Evolutionary conservation across 371 early-diverging fungal genomes (phyloP).

Genomic region (Mucor piriformis): DNA sequence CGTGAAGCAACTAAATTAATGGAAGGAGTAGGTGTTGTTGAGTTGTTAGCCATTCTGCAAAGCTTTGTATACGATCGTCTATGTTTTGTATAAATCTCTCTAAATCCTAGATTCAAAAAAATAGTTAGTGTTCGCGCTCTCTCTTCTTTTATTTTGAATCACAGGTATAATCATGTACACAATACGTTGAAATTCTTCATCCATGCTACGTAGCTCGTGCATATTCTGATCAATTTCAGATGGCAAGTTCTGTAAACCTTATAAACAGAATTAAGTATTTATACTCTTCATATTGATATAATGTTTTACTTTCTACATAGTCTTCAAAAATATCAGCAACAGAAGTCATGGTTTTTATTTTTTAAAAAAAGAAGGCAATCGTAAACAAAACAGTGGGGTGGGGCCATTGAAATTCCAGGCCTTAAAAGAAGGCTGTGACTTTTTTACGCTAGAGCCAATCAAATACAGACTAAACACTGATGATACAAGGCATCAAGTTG

Average conservation of each 20-base stretch:
- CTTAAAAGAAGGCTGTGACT: too few relatives aligned
- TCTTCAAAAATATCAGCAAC: conserved; percentile 56
- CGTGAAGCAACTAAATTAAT: conserved; percentile 29
- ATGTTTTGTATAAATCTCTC: conserved; percentile 30
- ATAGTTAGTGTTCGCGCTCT: neutral
- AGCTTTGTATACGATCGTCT: conserved; percentile 22
- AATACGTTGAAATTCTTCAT: conserved; percentile 52
- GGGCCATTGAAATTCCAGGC: too few relatives aligned
- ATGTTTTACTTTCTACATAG: conserved; percentile 50
- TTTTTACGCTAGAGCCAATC: too few relatives aligned
- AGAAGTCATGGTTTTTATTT: conserved; percentile 15
- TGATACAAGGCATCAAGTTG: too few relatives aligned
- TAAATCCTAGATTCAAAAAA: conserved; percentile 9
- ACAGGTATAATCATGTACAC: conserved; percentile 7
- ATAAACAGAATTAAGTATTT: neutral
- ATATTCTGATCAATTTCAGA: conserved; percentile 58
- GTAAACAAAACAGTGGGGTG: too few relatives aligned
- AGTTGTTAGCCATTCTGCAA: conserved; percentile 5
- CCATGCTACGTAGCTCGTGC: conserved; percentile 57
- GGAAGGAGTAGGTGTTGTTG: conserved; percentile 6
- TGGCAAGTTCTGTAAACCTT: conserved; percentile 54
- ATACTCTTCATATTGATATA: neutral
- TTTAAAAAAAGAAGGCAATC: too few relatives aligned
- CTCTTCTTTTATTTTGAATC: neutral
- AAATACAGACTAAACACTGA: too few relatives aligned